phyloP scores from a whole-genome alignment of 768 basidiomycete species.

The Crepidotus variabilis region DNA sequence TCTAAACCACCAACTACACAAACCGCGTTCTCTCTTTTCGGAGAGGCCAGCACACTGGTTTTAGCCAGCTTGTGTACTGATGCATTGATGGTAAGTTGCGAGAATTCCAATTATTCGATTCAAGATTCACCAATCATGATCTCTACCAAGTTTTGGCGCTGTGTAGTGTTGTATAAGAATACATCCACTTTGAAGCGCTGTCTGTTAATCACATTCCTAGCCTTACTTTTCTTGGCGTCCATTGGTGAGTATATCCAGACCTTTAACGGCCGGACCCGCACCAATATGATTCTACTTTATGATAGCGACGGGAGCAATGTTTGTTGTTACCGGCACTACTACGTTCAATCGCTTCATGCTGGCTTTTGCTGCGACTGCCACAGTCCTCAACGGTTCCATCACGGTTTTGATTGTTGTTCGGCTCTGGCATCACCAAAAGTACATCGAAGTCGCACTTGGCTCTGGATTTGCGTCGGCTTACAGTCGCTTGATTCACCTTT shows the following conservation, averaged over 20 bases:
- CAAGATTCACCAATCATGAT: too few species aligned
- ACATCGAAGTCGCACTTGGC: background rate
- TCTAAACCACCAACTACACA: background rate
- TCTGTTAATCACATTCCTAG: background rate
- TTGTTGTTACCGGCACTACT: background rate
- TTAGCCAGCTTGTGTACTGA: background rate
- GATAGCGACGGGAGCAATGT: background rate
- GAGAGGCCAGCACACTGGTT: background rate
- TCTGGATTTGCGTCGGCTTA: background rate
- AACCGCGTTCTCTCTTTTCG: background rate
- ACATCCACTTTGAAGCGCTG: background rate
- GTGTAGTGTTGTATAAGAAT: background rate
- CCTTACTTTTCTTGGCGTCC: background rate
- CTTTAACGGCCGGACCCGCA: too few species aligned
- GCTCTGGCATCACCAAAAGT: background rate
- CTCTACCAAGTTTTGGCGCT: background rate
- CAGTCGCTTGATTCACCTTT: background rate
- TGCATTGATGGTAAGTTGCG: background rate
- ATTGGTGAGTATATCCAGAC: background rate
- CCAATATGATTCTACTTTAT: too few species aligned
- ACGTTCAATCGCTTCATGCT: background rate
- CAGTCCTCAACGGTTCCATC: background rate
- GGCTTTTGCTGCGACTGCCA: background rate
- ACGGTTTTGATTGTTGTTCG: background rate
- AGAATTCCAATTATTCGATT: too few species aligned